Base-by-base conservation (phyloP, 208 protist genomes). In the Leishmania lainsoni region DNA sequence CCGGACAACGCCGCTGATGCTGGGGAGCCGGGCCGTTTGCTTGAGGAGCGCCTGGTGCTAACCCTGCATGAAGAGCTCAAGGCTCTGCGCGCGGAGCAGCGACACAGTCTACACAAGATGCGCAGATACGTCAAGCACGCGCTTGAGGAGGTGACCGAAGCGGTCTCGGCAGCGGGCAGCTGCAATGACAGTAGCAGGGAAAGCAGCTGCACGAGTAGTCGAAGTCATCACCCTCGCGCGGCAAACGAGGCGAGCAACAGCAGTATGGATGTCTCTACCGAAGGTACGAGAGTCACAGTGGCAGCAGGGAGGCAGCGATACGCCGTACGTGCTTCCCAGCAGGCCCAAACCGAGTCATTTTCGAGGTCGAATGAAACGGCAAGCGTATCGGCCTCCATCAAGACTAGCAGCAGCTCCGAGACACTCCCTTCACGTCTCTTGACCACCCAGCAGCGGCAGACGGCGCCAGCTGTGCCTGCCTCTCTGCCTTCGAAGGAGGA, bases 11-110 rank as follows among this genome's bases (percentile, higher is more conserved):
- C 17, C 32, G 0, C 72, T 5, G 14, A 29, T 4, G 0, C 32
- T 26, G 51, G 32, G n/a, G 29, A 29, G 52, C 14, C 42, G 72
- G 32, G 20, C 29, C 51, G 51, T 26, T 54, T 39, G 32, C 26
- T 77, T 12, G 74, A 77, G 16, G 74, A 66, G 29, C 56, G 35
- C 52, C 17, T 45, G 74, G 22, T n/a, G 52, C 16, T 63, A 17
- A 63, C 71, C 20, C 29, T 85, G 35, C 78, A 78, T 29, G 71
- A 68, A 9, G 84, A 85, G 77, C 71, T 84, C 42, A 63, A 74
- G 66, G 35, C 45, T 20, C 26, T 88, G 17, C 85, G 76, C 10
- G 69, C 39, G 2, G 79, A 85, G 75, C 81, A 85, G 79, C 68
- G 59, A 0, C 73, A 75, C 10, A 82, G 45, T n/a, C 70, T 88